Evolutionary conservation across 2,329 filamentous ascomycete genomes (phyloP).

Genomic region (Ceratocystis lukuohia): DNA sequence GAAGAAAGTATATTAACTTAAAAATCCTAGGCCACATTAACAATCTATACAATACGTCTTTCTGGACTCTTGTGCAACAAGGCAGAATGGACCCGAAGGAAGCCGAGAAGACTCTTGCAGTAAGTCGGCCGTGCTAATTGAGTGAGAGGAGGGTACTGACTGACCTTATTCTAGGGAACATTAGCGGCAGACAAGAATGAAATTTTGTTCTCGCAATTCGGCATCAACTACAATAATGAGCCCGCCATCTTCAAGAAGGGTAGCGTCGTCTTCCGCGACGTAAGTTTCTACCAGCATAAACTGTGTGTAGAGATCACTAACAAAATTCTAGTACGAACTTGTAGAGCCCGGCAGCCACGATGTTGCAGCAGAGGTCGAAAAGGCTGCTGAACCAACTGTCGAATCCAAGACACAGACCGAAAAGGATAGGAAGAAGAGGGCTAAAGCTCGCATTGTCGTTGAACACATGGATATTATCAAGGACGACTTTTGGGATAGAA

Average conservation of each 20-base stretch:
- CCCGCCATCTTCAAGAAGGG: constrained; percentile 86
- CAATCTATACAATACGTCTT: constrained; percentile 95
- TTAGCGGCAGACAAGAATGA: constrained; percentile 85
- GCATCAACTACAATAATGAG: constrained; percentile 97
- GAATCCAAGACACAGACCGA: constrained; percentile 70
- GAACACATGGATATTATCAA: constrained; percentile 90
- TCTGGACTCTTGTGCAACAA: constrained; percentile 74
- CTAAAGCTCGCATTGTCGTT: constrained; percentile 67
- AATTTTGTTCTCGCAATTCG: constrained; percentile 76
- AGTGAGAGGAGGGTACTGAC: constrained; percentile 20
- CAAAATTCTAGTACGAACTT: constrained; percentile 47
- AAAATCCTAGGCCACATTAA: constrained; percentile 68
- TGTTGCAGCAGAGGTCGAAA: constrained; percentile 34
- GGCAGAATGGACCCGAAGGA: constrained; percentile 63
- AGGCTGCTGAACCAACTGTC: constrained; percentile 35
- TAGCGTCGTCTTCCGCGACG: constrained; percentile 75
- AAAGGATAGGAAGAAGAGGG: constrained; percentile 65
- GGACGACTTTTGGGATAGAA: constrained; percentile 80
- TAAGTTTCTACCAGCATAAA: constrained; percentile 29
- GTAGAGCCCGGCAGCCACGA: constrained; percentile 44
- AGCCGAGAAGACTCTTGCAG: constrained; percentile 68
- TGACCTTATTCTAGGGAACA: constrained; percentile 47
- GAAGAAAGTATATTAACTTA: constrained; percentile 19
- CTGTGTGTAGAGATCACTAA: not conserved
- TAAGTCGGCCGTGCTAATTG: constrained; percentile 27